Base-by-base conservation (phyloP, 495 filamentous ascomycete species). In the Xylaria acuta region DNA sequence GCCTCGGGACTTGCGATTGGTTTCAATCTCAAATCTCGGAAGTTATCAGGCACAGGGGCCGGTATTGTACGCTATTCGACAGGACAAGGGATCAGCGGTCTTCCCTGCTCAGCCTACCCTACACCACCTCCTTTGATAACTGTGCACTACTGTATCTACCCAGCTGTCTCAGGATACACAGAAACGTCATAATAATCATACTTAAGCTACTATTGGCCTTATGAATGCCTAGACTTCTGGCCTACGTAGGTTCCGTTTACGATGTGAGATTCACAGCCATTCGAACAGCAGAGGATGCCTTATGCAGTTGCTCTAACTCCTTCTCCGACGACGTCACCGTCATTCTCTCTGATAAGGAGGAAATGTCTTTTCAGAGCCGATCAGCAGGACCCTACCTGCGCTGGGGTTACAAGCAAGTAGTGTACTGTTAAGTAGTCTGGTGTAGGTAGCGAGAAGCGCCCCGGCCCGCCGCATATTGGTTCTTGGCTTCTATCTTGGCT, bases 401-500 rank as follows among this genome's bases (percentile, higher is more conserved):
- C 47, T 51, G n/a, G 20, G 20, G 20, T 5, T 49, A 49, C 27
- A 32, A 47, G 9, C 38, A 41, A 43, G n/a, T 30, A 64, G 12
- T 7, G 36, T 41, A 60, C 58, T n/a, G 2, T n/a, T 40, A 36
- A 9, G 3, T 12, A 60, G 6, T 40, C 8, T 18, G 20, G 58
- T 45, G 60, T 64, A 38, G 5, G 40, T 25, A 64, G 36, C 45
- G 51, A 58, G n/a, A 58, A 43, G 53, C 36, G 36, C 51, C 53
- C 67, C 67, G 53, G 67, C 47, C 53, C 67, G 67, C 11, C 38
- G 67, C 67, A 69, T 69, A 69, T 58, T 45, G 53, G 25, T 20
- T 69, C 67, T 69, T 69, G 67, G 67, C 67, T 60, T 43, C 51
- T 56, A 6, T 43, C 65, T 43, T 69, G 67, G 67, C 51, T 45